Base-by-base conservation (phyloP, 306 rosid genomes). In the Dicorynia guianensis region DNA sequence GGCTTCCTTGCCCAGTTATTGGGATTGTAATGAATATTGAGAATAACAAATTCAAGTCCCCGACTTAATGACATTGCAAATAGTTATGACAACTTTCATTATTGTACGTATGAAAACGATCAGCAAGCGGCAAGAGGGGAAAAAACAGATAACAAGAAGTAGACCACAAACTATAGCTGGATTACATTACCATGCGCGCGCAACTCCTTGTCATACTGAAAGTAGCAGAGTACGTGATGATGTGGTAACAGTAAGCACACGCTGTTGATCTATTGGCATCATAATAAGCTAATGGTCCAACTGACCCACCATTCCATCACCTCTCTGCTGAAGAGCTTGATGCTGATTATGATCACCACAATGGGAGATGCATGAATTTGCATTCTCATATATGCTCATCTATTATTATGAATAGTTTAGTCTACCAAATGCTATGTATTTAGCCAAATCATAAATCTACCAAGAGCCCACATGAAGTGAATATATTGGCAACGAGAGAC, bases 191-290 rank as follows among this genome's bases (percentile, higher is more conserved):
- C 44, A 9, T 9, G n/a, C n/a, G n/a, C n/a, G n/a, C n/a, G n/a
- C 48, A 11, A 40, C 18, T 63, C 38, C 53, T 52, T 42, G 69
- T 40, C 6, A 19, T 42, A 14, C 70, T 64, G 54, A 44, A 55
- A 44, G 6, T 43, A 44, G 12, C 70, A 44, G 18, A 44, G 39
- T 54, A 43, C 70, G n/a, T n/a, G n/a, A 64, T 64, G 70, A 44
- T 43, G 39, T 6, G 38, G 18, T 15, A 19, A 64, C 39, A 44
- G 70, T 12, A 25, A 43, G 53, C 52, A 42, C 18, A 19, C 33
- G 30, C 33, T 53, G 5, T 18, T 53, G 54, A 12, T 20, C 70
- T 11, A 19, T 64, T 38, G 44, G n/a, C 15, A 20, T 64, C 39
- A n/a, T n/a, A n/a, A n/a, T n/a, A 25, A 25, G 30, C 30, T 25